Evolutionary conservation across 306 rosid species (phyloP).

Genomic region (Rosa multiflora): DNA sequence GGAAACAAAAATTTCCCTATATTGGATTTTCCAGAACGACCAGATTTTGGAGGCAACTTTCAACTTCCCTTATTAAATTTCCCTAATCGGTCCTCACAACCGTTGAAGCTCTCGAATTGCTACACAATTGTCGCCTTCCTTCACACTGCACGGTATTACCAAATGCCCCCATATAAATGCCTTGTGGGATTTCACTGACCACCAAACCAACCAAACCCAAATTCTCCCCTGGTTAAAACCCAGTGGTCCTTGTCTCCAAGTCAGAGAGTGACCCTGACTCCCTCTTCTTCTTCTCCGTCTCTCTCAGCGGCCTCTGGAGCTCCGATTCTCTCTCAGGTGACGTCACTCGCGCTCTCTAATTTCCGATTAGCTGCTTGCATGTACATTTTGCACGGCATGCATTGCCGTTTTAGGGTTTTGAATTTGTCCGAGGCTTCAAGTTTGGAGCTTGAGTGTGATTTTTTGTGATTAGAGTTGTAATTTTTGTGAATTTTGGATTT

Average conservation of each 20-base stretch:
- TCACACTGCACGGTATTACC: background rate
- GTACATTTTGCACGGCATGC: background rate
- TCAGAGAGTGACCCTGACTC: background rate
- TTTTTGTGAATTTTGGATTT: background rate
- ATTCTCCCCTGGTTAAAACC: too few relatives aligned
- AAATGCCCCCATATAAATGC: background rate
- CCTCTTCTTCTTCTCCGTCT: background rate
- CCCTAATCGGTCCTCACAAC: background rate
- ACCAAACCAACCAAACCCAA: background rate
- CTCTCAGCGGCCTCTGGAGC: background rate
- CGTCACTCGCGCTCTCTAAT: background rate
- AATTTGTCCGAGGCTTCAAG: background rate
- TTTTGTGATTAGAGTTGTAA: background rate
- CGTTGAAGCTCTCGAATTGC: background rate
- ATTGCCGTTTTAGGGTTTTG: conserved; percentile 5
- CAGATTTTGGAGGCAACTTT: background rate
- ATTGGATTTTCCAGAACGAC: background rate
- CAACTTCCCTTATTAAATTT: background rate
- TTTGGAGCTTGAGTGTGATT: background rate
- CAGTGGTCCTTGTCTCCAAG: background rate
- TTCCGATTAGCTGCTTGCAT: background rate
- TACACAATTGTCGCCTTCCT: background rate
- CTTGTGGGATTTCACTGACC: background rate
- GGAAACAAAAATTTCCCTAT: background rate
- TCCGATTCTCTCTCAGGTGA: background rate